Conservation (phyloP, 78 protist species). For the Tieghemostelium lacteum region DNA sequence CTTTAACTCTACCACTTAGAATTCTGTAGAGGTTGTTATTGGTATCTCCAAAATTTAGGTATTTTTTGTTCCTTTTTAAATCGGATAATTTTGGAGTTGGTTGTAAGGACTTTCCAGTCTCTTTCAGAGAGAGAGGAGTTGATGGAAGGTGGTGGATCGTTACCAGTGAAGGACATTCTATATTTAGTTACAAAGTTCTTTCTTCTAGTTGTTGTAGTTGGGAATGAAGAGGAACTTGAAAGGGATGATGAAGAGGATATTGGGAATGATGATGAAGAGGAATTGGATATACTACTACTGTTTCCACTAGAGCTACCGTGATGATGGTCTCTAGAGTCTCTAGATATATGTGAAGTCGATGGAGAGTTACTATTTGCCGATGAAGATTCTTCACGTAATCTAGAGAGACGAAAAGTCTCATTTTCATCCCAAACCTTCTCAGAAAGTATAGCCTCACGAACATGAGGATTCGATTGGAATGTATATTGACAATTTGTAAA, state of each 20-base stretch:
- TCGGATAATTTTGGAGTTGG: conserved; percentile 19
- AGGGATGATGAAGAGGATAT: conserved; percentile 3
- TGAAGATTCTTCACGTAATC: conserved; percentile 42
- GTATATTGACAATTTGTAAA: conserved; percentile 59
- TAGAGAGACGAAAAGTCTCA: conserved; percentile 60
- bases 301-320: not conserved
- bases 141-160: conserved; percentile 66
- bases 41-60: conserved; percentile 7
- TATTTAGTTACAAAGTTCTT: conserved; percentile 49
- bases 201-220: conserved; percentile 11
- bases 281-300: not conserved
- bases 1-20: conserved; percentile 51
- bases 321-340: conserved; percentile 1
- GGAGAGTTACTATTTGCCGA: no score
- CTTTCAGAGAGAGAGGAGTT: conserved; percentile 34
- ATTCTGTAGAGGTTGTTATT: conserved; percentile 65
- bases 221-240: not conserved
- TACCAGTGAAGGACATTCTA: conserved; percentile 74
- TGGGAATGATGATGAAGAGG: not conserved
- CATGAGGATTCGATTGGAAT: conserved; percentile 8
- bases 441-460: conserved; percentile 44
- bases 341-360: not conserved
- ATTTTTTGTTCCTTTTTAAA: conserved; percentile 22
- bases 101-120: conserved; percentile 70
- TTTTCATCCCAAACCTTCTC: conserved; percentile 80